phyloP scores from a whole-genome alignment of 148 eudicot species.

The Silene uniflora region DNA sequence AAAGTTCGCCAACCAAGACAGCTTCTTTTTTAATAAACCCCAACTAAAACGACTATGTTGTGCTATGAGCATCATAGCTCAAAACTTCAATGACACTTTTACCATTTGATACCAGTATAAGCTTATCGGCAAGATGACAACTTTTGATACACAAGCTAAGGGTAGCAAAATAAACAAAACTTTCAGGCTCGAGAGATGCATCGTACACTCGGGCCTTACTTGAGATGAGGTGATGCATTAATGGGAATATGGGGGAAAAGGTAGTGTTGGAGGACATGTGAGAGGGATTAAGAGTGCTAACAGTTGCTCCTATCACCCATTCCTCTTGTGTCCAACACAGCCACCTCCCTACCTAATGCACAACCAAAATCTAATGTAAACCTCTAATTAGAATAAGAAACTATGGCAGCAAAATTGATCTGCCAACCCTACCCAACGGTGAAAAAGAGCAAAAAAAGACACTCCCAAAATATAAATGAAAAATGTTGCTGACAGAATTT shows the following conservation, averaged over 20 bases:
- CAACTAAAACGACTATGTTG: neutral
- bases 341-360: too few species aligned
- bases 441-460: too few species aligned
- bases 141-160: neutral
- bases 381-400: too few species aligned
- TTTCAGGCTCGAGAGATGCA: neutral
- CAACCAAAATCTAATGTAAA: too few species aligned
- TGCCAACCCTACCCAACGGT: too few species aligned
- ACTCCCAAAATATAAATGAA: too few species aligned
- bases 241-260: neutral
- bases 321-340: too few species aligned
- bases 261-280: too few species aligned
- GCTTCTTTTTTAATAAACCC: neutral
- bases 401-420: too few species aligned
- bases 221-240: neutral
- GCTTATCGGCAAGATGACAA: neutral
- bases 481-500: too few species aligned
- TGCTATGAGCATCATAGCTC: neutral
- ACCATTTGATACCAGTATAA: neutral
- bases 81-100: neutral
- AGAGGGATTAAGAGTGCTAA: too few species aligned
- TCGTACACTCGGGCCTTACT: neutral
- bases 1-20: neutral
- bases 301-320: too few species aligned
- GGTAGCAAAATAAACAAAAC: neutral